A percentile compares a stretch with the other conserved stretches of the same genome.
Conservation (phyloP, 768 basidiomycete species). For the Rhizopogon sp. region DNA sequence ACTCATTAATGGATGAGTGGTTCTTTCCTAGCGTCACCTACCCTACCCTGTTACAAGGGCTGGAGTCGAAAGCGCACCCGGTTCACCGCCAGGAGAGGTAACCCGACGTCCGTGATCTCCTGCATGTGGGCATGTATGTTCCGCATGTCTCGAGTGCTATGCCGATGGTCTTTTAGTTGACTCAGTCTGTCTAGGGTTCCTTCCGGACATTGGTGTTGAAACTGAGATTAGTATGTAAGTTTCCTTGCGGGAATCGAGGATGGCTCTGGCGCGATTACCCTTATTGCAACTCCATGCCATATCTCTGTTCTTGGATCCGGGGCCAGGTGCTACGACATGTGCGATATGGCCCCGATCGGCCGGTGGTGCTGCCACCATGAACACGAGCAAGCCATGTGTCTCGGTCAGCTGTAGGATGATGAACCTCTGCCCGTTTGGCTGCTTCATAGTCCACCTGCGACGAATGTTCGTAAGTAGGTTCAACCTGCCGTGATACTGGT, state of each 20-base stretch:
- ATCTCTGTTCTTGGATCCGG: no score
- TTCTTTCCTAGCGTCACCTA: constrained; percentile 33
- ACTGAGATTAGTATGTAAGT: constrained; percentile 53
- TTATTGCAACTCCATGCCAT: constrained; percentile 26
- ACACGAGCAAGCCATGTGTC: no score
- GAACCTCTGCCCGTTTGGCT: no score
- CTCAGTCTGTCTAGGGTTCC: constrained; percentile 47
- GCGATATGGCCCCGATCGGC: no score
- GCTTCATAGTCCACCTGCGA: no score
- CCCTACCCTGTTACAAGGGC: neutral
- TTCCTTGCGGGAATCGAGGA: constrained; percentile 46
- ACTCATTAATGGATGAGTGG: constrained; percentile 66
- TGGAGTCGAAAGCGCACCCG: constrained; percentile 36
- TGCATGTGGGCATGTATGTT: constrained; percentile 38
- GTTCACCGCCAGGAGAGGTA: constrained; percentile 53
- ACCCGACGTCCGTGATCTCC: constrained; percentile 41
- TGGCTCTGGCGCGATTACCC: constrained; percentile 52
- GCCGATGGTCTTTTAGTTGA: constrained; percentile 35
- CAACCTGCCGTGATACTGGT: no score
- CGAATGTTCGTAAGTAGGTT: no score
- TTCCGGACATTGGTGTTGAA: constrained; percentile 66
- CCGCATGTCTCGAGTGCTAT: constrained; percentile 44
- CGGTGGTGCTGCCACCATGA: no score
- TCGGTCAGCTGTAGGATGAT: no score
- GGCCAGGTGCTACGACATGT: constrained; percentile 35